phyloP scores from a whole-genome alignment of 495 filamentous ascomycete genomes.

The Talaromyces thailandensis region DNA sequence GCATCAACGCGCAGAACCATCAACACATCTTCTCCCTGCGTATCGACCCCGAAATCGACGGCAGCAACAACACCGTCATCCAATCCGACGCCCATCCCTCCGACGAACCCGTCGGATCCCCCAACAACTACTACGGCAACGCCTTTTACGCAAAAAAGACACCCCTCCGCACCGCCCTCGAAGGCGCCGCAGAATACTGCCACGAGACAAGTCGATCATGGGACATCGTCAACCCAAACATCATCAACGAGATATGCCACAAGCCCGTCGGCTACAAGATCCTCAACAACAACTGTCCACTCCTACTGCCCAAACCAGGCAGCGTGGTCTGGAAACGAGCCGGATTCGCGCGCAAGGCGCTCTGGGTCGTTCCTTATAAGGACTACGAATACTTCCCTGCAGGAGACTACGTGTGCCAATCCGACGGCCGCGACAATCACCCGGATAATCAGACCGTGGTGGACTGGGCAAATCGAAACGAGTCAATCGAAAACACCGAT shows the following conservation, averaged over 20 bases:
- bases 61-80: conserved; percentile 38
- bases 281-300: conserved; percentile 26
- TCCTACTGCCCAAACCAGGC: conserved; percentile 26
- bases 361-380: conserved; percentile 30
- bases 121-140: conserved; percentile 39
- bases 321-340: conserved; percentile 30
- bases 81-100: conserved; percentile 36
- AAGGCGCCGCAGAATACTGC: conserved; percentile 34
- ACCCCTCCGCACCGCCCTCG: conserved; percentile 29
- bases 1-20: conserved; percentile 42
- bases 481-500: conserved; percentile 43
- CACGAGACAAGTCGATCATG: conserved; percentile 37
- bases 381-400: conserved; percentile 39
- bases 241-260: conserved; percentile 26
- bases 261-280: conserved; percentile 33
- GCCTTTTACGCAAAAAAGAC: conserved; percentile 39
- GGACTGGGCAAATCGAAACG: conserved; percentile 35
- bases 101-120: conserved; percentile 24
- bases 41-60: conserved; percentile 47
- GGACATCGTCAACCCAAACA: conserved; percentile 41
- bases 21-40: conserved; percentile 47
- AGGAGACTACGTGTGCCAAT: conserved; percentile 41
- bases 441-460: conserved; percentile 23
- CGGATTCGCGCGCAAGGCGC: conserved; percentile 25
- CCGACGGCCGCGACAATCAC: conserved; percentile 25